A percentile compares a stretch with the other conserved stretches of the same genome.
Conservation (phyloP, 1,139 yeast genomes). For the Entelexis sorbosivorans region DNA sequence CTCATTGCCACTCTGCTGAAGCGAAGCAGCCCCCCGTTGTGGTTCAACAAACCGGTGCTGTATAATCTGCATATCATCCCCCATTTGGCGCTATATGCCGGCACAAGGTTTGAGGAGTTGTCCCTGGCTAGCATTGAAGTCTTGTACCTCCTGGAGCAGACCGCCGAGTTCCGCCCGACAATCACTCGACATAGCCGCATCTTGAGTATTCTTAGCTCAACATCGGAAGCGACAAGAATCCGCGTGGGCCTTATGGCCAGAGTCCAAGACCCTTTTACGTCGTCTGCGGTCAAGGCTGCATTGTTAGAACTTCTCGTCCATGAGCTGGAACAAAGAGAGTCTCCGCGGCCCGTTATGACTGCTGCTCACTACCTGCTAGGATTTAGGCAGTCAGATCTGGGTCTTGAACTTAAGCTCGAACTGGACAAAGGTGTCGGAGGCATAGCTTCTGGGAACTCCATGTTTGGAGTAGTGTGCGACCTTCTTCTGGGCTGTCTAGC, state of each 20-base stretch:
- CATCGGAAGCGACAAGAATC: conserved; percentile 58
- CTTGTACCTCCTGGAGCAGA: conserved; percentile 41
- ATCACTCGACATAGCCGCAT: conserved; percentile 45
- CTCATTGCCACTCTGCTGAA: conserved; percentile 12
- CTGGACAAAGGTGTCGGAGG: conserved; percentile 39
- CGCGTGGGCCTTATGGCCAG: conserved; percentile 65
- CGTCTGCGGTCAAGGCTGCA: conserved; percentile 38
- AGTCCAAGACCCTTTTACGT: conserved; percentile 30
- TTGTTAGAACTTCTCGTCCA: conserved; percentile 48
- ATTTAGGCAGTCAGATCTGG: conserved; percentile 31
- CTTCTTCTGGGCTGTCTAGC: conserved; percentile 42
- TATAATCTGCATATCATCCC: conserved; percentile 60
- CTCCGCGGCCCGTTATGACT: conserved; percentile 33
- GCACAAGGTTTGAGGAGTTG: conserved; percentile 41
- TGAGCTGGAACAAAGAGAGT: conserved; percentile 38
- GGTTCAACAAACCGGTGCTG: conserved; percentile 50
- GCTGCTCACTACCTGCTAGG: conserved; percentile 73
- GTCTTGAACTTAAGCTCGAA: conserved; percentile 33
- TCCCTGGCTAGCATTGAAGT: conserved; percentile 47
- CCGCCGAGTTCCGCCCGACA: conserved; percentile 40
- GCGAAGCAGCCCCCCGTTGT: conserved; percentile 5
- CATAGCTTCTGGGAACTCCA: conserved; percentile 42
- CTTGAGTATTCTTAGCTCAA: conserved; percentile 59
- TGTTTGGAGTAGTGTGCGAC: conserved; percentile 45
- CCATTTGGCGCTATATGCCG: conserved; percentile 59